phyloP scores from a whole-genome alignment of 768 basidiomycete species.

The Hypholoma fasciculare region DNA sequence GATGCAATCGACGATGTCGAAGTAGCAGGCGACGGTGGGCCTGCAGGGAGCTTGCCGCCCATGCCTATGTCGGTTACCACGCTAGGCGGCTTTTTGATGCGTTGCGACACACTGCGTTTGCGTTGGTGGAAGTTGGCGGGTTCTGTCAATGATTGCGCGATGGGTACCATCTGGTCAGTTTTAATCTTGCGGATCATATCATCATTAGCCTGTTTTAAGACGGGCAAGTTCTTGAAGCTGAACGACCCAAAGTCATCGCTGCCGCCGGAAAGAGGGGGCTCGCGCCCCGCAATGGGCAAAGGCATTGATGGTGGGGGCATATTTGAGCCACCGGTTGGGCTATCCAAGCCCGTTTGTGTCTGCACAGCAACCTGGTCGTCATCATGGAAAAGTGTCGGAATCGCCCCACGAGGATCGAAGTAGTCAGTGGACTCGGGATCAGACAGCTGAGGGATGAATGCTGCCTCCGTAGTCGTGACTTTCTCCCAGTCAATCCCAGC shows the following conservation, averaged over 20 bases:
- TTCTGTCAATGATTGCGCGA: conserved; percentile 73
- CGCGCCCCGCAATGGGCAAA: conserved; percentile 35
- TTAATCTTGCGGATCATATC: conserved; percentile 96
- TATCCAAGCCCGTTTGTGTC: conserved; percentile 48
- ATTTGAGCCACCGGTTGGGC: conserved; percentile 38
- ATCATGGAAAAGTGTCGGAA: conserved; percentile 88
- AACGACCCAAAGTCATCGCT: conserved; percentile 96
- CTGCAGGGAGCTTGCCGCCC: conserved; percentile 65
- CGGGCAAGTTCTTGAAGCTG: conserved; percentile 95
- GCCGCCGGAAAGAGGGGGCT: conserved; percentile 54
- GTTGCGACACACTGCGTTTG: conserved; percentile 79
- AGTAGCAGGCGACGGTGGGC: conserved; percentile 89
- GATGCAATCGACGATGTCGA: conserved; percentile 92
- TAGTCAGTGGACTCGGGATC: conserved; percentile 99
- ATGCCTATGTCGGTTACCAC: conserved; percentile 72
- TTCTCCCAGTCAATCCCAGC: conserved; percentile 91
- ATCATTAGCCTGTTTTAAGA: conserved; percentile 97
- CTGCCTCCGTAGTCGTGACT: conserved; percentile 84
- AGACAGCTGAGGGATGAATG: conserved; percentile 92
- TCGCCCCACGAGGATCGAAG: conserved; percentile 95
- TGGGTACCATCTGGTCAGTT: conserved; percentile 83
- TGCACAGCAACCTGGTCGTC: conserved; percentile 68
- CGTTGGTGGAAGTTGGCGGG: conserved; percentile 61
- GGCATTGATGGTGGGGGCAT: conserved; percentile 44
- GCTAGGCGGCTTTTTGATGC: conserved; percentile 79